These are phyloP conservation scores for Cryoendolithus antarcticus DNA, from an alignment of 2,329 filamentous ascomycete species.

Conservation along the genomic window DNA sequence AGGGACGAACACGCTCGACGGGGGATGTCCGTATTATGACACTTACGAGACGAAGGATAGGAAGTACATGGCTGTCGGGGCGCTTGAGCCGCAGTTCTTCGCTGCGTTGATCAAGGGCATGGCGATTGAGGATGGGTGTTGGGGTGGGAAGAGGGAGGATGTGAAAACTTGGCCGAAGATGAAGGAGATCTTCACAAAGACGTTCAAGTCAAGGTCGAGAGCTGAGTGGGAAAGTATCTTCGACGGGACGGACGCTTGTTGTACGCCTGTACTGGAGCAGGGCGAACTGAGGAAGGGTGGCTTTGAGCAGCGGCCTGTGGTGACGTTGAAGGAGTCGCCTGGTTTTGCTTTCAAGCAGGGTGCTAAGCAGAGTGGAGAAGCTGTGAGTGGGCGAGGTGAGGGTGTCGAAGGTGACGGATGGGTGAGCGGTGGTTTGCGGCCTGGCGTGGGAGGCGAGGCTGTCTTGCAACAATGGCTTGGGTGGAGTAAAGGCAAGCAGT, in stretches of 20 bases:
- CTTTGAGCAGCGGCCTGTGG: conserved; percentile 58
- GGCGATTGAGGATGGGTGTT: conserved; percentile 35
- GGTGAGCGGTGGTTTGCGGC: conserved; percentile 42
- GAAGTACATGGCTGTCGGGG: conserved; percentile 72
- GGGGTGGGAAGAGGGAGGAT: conserved; percentile 44
- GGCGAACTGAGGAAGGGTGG: conserved; percentile 52
- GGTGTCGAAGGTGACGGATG: conserved; percentile 60
- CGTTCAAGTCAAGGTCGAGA: conserved; percentile 59
- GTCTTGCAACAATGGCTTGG: conserved; percentile 61
- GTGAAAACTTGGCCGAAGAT: conserved; percentile 56
- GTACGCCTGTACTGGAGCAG: conserved; percentile 73
- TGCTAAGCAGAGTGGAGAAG: conserved; percentile 37
- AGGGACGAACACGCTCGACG: conserved; percentile 69
- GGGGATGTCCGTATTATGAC: conserved; percentile 78
- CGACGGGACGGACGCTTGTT: conserved; percentile 84
- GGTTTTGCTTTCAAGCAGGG: conserved; percentile 35
- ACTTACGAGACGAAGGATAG: conserved; percentile 77
- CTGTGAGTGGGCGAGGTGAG: conserved; percentile 47
- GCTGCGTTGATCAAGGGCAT: conserved; percentile 54
- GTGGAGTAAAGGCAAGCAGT: conserved; percentile 62
- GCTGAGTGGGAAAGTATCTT: conserved; percentile 76
- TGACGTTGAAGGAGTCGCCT: conserved; percentile 59
- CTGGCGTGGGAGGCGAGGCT: conserved; percentile 62
- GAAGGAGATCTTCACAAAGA: conserved; percentile 44
- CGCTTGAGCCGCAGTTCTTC: conserved; percentile 82